A percentile compares a stretch with the other conserved stretches of the same genome.
phyloP scores from a whole-genome alignment of 441 rosid genomes.

The Euphorbia corollata region DNA sequence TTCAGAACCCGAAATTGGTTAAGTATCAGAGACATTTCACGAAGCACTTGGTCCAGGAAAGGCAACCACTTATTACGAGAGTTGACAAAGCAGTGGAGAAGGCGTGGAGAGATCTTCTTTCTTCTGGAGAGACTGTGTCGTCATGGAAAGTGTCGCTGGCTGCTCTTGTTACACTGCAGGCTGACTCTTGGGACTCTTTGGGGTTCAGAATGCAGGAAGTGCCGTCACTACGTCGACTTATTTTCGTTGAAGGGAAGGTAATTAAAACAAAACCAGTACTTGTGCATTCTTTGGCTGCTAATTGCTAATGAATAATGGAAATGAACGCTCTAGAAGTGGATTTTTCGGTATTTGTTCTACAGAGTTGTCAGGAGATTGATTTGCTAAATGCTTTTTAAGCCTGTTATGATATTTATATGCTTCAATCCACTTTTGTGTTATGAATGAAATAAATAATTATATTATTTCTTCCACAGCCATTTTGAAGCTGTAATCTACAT shows the following conservation, averaged over 20 bases:
- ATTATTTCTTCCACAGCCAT: background rate
- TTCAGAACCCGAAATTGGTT: background rate
- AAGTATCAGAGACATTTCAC: background rate
- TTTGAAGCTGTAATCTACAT: background rate
- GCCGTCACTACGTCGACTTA: constrained; percentile 57
- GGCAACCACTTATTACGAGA: constrained; percentile 28
- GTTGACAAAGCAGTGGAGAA: constrained; percentile 41
- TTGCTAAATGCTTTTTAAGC: background rate
- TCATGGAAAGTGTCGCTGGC: constrained; percentile 56
- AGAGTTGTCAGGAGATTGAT: background rate
- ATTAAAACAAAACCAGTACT: background rate
- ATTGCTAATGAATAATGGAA: background rate
- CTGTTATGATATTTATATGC: background rate
- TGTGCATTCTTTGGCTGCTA: background rate
- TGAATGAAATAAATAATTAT: background rate
- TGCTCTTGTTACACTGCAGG: constrained; percentile 39
- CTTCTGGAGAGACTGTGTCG: constrained; percentile 51
- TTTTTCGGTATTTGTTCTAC: background rate
- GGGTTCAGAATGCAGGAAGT: constrained; percentile 71
- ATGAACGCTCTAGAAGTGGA: background rate
- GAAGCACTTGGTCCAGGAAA: background rate
- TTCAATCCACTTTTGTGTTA: background rate
- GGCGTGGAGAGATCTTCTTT: constrained; percentile 38
- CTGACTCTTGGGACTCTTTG: constrained; percentile 67
- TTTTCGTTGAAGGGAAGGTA: constrained; percentile 73